Evolutionary conservation across 1,284 basidiomycete genomes (phyloP), one percentile per base, ranked within the genome.

Genomic region (Chondrostereum purpureum): DNA sequence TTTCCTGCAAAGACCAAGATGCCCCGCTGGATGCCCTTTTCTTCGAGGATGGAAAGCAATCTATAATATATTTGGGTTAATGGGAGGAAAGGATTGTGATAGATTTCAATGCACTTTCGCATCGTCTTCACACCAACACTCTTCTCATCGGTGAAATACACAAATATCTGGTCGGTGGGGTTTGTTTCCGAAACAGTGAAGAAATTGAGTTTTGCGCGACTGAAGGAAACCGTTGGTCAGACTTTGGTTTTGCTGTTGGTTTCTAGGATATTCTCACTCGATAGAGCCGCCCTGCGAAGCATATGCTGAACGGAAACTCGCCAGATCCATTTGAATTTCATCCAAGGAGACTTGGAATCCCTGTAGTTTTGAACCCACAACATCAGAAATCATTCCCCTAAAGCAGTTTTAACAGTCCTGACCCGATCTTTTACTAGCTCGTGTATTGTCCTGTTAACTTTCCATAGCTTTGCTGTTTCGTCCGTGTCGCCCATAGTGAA

Each of bases 1-100:
- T 88, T 94, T 41, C 91, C 90, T 18, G 90, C 85, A 70, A 93
- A 98, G 54, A 99, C 91, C 51, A 99, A 90, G 63, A 99, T 88
- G 5, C 95, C 96, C 52, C 88, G 77, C 56, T 83, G 79, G 39
- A 98, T 97, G 46, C 78, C 79, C 63, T 93, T 89, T 62, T 92
- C 88, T 61, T 95, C 92, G 42, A 98, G 73, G 51, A 93, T 89
- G 47, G 75, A 73, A 45, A 96, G 78, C 54, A 98, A 74, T 60
- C 93, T 96, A 61, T 38, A 41, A 27, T 22, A 24, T n/a, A 44
- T 41, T 52, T 31, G 55, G 49, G 14, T 39, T 20, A 13, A 27
- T 20, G 45, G 44, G 43, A 16, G 46, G 44, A 10, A 34, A 43
- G 37, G 41, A 46, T 5, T 36, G 18, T 43, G 17, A 35, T 23